Evolutionary conservation across 805 yeast species (phyloP).

Genomic region (Cyberlindnera suaveolens): DNA sequence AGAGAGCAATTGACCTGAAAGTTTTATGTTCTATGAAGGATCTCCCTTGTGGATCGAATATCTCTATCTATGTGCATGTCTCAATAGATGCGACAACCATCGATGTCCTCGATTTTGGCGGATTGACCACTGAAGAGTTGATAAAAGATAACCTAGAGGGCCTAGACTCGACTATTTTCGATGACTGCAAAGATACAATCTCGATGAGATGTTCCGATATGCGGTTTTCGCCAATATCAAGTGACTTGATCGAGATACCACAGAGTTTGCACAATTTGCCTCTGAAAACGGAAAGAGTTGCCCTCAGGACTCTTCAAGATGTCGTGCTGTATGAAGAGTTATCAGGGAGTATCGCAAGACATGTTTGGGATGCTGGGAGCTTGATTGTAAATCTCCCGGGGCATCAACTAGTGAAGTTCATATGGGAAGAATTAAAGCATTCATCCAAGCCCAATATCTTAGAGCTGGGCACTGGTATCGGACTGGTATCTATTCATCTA

Average conservation of each 20-base stretch:
- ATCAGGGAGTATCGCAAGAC: constrained; percentile 35
- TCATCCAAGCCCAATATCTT: constrained; percentile 18
- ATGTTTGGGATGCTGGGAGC: constrained; percentile 38
- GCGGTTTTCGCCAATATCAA: constrained; percentile 11
- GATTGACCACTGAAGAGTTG: constrained; percentile 7
- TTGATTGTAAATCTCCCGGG: constrained; percentile 11
- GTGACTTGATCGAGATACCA: constrained; percentile 16
- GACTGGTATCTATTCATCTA: constrained; percentile 30
- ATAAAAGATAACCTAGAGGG: constrained; percentile 9
- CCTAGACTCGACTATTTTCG: constrained; percentile 2
- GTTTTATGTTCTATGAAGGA: constrained; percentile 1
- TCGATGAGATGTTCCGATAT: neutral
- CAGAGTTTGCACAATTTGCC: constrained; percentile 3
- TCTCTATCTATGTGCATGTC: constrained; percentile 11
- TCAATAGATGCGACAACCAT: neutral
- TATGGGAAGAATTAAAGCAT: neutral
- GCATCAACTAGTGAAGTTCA: constrained; percentile 6
- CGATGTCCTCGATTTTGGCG: constrained; percentile 12
- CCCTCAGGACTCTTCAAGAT: constrained; percentile 11
- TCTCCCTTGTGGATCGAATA: constrained; percentile 1
- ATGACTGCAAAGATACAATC: constrained; percentile 2
- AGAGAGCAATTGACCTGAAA: constrained; percentile 14
- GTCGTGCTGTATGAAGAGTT: constrained; percentile 28
- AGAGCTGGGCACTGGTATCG: constrained; percentile 40
- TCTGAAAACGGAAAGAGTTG: constrained; percentile 14